Conservation (phyloP, 106 monocot genomes). For the Allium cepa region DNA sequence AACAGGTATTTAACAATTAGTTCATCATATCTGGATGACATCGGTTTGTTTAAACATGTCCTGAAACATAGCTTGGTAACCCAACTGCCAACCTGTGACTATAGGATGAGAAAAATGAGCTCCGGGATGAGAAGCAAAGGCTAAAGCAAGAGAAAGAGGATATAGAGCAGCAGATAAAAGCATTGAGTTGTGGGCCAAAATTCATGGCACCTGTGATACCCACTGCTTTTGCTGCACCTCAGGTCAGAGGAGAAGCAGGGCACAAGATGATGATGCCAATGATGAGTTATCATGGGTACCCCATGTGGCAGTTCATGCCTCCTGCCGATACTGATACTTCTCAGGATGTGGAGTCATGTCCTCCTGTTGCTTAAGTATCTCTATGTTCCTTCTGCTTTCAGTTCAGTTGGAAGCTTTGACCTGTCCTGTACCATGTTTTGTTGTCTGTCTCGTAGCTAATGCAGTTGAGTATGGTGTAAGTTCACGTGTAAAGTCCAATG, state of each 20-base stretch:
- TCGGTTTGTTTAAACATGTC: too few species aligned
- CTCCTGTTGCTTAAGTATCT: slow-evolving; percentile 55
- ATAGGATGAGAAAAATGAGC: slow-evolving; percentile 57
- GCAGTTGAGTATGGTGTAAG: too few species aligned
- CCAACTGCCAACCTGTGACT: neutral
- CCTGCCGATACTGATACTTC: slow-evolving; percentile 80
- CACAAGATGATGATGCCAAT: slow-evolving; percentile 80
- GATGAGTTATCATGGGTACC: slow-evolving; percentile 73
- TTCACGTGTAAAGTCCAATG: too few species aligned
- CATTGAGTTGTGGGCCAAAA: slow-evolving; percentile 21
- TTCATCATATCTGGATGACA: too few species aligned
- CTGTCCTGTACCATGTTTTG: too few species aligned
- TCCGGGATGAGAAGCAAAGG: slow-evolving; percentile 69
- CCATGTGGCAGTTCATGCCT: slow-evolving; percentile 90
- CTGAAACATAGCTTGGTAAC: too few species aligned
- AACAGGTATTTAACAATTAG: too few species aligned
- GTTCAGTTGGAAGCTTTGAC: too few species aligned
- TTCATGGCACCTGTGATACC: slow-evolving; percentile 48
- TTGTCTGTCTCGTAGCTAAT: too few species aligned
- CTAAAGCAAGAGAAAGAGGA: slow-evolving; percentile 59
- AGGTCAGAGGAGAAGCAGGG: slow-evolving; percentile 22
- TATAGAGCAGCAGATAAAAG: slow-evolving; percentile 58
- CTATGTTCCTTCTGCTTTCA: too few species aligned
- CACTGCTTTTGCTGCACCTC: slow-evolving; percentile 31
- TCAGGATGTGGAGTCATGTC: slow-evolving; percentile 54